Base-by-base conservation (phyloP, 1,284 basidiomycete species). In the Ceratobasidium papillatum region DNA sequence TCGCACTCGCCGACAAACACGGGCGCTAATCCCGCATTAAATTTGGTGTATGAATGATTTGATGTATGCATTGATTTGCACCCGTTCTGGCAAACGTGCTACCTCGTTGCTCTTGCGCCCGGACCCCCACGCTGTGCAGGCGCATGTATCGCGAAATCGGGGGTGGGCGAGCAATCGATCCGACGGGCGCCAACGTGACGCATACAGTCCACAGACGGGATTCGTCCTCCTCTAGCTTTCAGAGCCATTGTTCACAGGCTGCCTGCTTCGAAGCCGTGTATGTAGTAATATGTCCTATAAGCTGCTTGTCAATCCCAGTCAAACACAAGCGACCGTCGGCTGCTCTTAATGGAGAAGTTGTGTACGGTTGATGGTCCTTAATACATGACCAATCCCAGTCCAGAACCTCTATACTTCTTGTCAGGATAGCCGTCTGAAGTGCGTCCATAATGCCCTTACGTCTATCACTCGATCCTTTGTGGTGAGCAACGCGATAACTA, bases 81-180 rank as follows among this genome's bases (percentile, higher is more conserved):
- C 51, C 22, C 51, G 51, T 17, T 25, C 51, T 36, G 56, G 54
- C 54, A 22, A 52, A 59, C 56, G 32, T 59, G 56, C 43, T 1
- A 36, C 8, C 32, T 30, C 54, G 54, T 30, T 56, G 54, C 54
- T 3, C 32, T 25, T n/a, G 22, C 7, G 51, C 32, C 43, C 41
- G 41, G 30, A 25, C 62, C 38, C 22, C 38, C 54, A 59, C 32
- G 66, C 54, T 34, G 54, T 32, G 41, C 54, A 41, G n/a, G 41
- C 66, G 54, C 66, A 71, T 71, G 66, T 58, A 71, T 71, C 66
- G 66, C 54, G 54, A 71, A 47, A 71, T 71, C 66, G 66, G 66
- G 66, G 66, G 66, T 71, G 47, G 59, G 32, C 11, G 4, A 36
- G 2, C 52, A 3, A 71, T 71, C 66, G 66, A 71, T 71, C 54